These are phyloP conservation scores for Moesziomyces sp. DNA, from an alignment of 1,284 basidiomycete genomes.

Conservation along the genomic window DNA sequence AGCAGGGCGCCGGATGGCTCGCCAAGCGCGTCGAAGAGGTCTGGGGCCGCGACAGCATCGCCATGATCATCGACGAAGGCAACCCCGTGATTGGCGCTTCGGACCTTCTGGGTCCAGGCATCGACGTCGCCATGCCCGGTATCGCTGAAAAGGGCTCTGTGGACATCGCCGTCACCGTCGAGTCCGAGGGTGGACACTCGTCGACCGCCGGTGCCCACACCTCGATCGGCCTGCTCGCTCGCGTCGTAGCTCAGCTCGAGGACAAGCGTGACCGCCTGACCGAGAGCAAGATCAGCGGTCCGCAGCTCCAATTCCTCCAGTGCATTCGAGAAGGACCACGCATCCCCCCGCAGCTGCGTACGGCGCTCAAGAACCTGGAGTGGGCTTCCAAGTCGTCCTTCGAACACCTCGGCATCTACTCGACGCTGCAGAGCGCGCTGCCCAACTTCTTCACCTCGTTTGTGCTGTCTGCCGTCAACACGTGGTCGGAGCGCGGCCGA, in stretches of 20 bases:
- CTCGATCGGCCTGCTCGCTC: conserved; percentile 43
- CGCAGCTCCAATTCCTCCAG: conserved; percentile 69
- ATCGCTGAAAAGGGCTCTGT: conserved; percentile 77
- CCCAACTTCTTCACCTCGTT: conserved; percentile 29
- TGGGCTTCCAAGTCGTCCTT: conserved; percentile 44
- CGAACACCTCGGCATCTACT: conserved; percentile 18
- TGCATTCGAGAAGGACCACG: conserved; percentile 72
- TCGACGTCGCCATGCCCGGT: conserved; percentile 69
- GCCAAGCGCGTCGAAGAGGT: conserved; percentile 45
- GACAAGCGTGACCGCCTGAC: conserved; percentile 37
- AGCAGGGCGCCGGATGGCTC: conserved; percentile 60
- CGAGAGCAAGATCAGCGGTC: conserved; percentile 35
- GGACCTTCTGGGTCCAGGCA: conserved; percentile 40
- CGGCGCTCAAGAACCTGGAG: conserved; percentile 67
- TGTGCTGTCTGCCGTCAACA: conserved; percentile 22
- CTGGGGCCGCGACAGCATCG: conserved; percentile 55
- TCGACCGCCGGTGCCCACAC: conserved; percentile 66
- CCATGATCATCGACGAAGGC: conserved; percentile 64
- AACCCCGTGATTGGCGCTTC: conserved; percentile 38
- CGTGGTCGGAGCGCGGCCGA: conserved; percentile 36
- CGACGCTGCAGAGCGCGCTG: conserved; percentile 21
- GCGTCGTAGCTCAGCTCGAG: conserved; percentile 34
- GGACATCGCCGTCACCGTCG: conserved; percentile 51
- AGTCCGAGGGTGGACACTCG: conserved; percentile 76
- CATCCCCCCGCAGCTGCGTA: conserved; percentile 69